These are phyloP conservation scores for Penicillium sp. DNA, from an alignment of 2,329 filamentous ascomycete species.

Conservation along the genomic window DNA sequence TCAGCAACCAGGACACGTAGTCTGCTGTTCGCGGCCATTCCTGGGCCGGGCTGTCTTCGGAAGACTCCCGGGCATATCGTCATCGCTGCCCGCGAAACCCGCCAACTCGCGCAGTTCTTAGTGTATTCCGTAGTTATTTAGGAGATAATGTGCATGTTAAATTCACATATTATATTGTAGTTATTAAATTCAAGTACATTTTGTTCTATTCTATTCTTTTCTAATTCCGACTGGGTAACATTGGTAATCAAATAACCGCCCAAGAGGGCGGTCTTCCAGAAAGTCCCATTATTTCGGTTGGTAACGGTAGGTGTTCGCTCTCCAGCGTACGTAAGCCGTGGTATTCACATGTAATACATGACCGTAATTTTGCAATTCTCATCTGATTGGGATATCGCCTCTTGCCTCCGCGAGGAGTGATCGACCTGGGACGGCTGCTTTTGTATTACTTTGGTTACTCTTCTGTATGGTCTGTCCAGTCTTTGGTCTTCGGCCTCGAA, in stretches of 20 bases:
- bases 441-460: not conserved
- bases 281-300: conserved; percentile 3
- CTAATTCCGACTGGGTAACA: conserved; percentile 12
- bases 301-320: not conserved
- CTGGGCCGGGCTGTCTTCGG: conserved; percentile 22
- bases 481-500: conserved; percentile 21
- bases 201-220: not conserved
- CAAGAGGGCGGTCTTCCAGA: not conserved
- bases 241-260: conserved; percentile 19
- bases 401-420: conserved; percentile 36
- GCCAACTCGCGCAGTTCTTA: conserved; percentile 4
- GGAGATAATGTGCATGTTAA: not conserved
- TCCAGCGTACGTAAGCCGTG: conserved; percentile 6
- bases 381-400: conserved; percentile 25
- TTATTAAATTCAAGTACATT: not conserved
- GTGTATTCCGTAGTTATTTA: not conserved
- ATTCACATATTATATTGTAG: not conserved
- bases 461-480: conserved; percentile 20
- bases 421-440: conserved; percentile 26
- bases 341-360: not conserved
- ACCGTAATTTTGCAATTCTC: conserved; percentile 21
- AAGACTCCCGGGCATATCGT: conserved; percentile 26
- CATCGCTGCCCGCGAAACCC: conserved; percentile 16
- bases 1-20: conserved; percentile 8
- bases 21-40: conserved; percentile 21